Base-by-base conservation (phyloP, 2,329 filamentous ascomycete species). In the Sporothrix brasiliensis region DNA sequence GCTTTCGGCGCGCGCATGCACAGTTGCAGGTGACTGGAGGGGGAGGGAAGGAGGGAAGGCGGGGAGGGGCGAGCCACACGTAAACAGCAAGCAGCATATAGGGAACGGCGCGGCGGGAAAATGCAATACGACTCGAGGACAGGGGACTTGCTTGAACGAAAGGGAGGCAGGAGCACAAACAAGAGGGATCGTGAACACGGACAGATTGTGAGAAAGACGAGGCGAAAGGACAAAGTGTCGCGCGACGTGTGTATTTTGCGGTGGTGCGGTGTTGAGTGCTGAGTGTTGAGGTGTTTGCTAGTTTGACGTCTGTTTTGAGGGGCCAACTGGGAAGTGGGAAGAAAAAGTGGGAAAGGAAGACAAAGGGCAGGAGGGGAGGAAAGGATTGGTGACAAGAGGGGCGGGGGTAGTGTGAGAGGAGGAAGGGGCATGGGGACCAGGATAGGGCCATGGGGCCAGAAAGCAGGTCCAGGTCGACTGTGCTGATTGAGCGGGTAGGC, bases 341-440 rank as follows among this genome's bases (percentile, higher is more conserved):
- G 30, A 58, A 71, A 68, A 68, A 49, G 68, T 68, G 67, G 67
- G 53, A 68, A 60, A 27, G 39, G 66, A 13, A 70, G 49, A 49
- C 47, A 27, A 70, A 72, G 71, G 53, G 16, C 34, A 14, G 47
- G 24, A 54, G 72, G 58, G 67, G 70, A 66, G 58, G 71, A 60
- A 65, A 61, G 60, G 50, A 49, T 67, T 72, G 70, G 70, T 70
- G 69, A 74, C 67, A 68, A 65, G 72, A 71, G 67, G 71, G 71
- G 70, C 60, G 67, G 73, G 68, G 41, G n/a, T 41, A 49, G 49
- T 52, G 39, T 44, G 50, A 34, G 27, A 53, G 49, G 11, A 39
- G 30, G 53, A 49, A 27, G 56, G 27, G 52, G 54, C 53, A 69
- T 47, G 68, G 30, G 63, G 56, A 30, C 63, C 52, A 16, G 52